Evolutionary conservation across 148 eudicot genomes (phyloP), one percentile per base, ranked within the genome.

Genomic region (Spergularia bocconei): DNA sequence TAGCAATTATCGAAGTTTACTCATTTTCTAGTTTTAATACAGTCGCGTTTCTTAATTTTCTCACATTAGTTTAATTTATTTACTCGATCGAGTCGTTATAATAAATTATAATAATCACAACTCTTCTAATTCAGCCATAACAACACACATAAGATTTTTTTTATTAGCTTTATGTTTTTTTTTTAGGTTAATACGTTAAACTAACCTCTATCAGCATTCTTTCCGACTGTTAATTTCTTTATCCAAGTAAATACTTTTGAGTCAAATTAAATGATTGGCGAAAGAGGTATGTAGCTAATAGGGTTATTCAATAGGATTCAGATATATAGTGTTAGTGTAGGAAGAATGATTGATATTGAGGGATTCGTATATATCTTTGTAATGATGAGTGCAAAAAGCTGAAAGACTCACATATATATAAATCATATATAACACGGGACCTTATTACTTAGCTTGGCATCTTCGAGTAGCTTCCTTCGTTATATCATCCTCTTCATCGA

Each of bases 281-380:
- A 56, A 6, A 9, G 60, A 13, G 6, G 36, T 29, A 56, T 56
- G 33, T 12, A 69, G 52, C 16, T 47, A 68, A 5, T 63, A 63
- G 72, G 58, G 72, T 51, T 19, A 68, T 36, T 1, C 21, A 13
- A 13, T 56, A 56, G 65, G 55, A 78, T 62, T 63, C 63, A 69
- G 50, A 69, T 50, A 69, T 33, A 70, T 53, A 52, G 54, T 39
- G 69, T 67, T 29, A 33, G 68, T 75, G 72, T 6, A 11, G 69
- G 21, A 75, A 63, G 67, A 56, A 79, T 79, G 65, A 70, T 55
- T 53, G 74, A 74, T 41, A 13, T 7, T 4, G 48, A 21, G 19
- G 59, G 61, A 80, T 80, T 80, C 83, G 83, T 80, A 66, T 75
- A 67, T 64, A 80, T 80, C 68, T 70, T 71, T 71, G 71, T 65